Percentiles rank a stretch among this genome's conserved stretches.
Conservation (phyloP, 345 rosid species). For the Pistacia vera region DNA sequence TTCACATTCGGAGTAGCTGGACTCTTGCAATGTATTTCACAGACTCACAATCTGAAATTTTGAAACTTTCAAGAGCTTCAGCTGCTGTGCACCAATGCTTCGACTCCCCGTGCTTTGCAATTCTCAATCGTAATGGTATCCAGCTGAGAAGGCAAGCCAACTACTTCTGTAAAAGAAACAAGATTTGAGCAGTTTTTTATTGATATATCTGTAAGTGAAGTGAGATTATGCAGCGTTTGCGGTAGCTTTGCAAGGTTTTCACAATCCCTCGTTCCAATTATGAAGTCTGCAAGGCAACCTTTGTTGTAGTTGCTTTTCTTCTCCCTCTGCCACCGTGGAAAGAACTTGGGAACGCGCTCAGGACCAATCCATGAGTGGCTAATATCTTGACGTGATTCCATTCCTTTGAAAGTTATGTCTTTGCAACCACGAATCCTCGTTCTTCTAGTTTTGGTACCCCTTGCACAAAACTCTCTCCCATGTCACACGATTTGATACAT, state of each 20-base stretch:
- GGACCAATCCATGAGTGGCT: constrained; percentile 9
- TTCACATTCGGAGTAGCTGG: not conserved
- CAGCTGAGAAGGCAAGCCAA: not conserved
- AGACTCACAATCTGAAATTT: not conserved
- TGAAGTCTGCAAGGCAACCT: not conserved
- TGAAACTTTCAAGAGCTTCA: not conserved
- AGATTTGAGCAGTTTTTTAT: not conserved
- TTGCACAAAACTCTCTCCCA: not conserved
- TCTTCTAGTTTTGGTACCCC: not conserved
- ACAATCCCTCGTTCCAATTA: not conserved
- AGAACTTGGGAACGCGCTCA: not conserved
- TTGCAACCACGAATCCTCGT: not conserved
- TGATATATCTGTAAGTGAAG: not conserved
- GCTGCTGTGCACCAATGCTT: not conserved
- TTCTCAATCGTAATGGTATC: not conserved
- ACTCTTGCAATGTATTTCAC: not conserved
- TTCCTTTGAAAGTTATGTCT: not conserved
- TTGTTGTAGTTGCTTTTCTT: not conserved
- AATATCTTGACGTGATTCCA: constrained; percentile 2
- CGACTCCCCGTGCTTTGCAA: not conserved
- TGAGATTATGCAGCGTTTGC: not conserved
- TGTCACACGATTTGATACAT: not conserved
- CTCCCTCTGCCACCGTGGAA: not conserved
- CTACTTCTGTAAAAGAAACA: not conserved
- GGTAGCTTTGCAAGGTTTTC: not conserved